Conservation (phyloP, 768 basidiomycete species). For the Inosperma sp. region DNA sequence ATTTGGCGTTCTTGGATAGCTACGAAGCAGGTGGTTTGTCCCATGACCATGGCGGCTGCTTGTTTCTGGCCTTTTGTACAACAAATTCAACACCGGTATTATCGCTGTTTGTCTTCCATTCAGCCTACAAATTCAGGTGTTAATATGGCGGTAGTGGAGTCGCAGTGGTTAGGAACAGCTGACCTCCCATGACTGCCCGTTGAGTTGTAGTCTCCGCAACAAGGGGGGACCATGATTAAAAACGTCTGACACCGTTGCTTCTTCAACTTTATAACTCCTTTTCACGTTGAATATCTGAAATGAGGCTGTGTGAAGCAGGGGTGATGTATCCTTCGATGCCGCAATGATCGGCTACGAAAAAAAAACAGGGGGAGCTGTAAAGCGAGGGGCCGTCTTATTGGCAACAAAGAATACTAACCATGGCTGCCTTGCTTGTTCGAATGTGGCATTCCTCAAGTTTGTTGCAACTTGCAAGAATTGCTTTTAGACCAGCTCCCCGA, state of each 20-base stretch:
- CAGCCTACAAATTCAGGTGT: background rate
- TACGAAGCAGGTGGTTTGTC: background rate
- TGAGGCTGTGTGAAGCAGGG: slow-evolving; percentile 28
- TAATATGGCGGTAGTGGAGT: background rate
- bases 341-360: slow-evolving; percentile 24
- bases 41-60: background rate
- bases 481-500: slow-evolving; percentile 21
- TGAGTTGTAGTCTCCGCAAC: slow-evolving; percentile 30
- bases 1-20: background rate
- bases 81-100: background rate
- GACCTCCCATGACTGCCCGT: slow-evolving; percentile 34
- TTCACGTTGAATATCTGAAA: slow-evolving; percentile 33
- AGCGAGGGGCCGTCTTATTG: background rate
- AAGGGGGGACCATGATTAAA: slow-evolving; percentile 23
- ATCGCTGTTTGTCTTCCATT: background rate
- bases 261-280: slow-evolving; percentile 18
- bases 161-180: background rate
- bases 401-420: slow-evolving; percentile 35
- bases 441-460: slow-evolving; percentile 35
- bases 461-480: slow-evolving; percentile 29
- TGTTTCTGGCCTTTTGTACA: background rate
- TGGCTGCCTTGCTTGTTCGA: slow-evolving; percentile 25
- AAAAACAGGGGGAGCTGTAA: background rate
- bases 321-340: slow-evolving; percentile 17
- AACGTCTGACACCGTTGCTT: slow-evolving; percentile 22